Conservation (phyloP, 2,329 filamentous ascomycete species). For the Fusarium irregulare region DNA sequence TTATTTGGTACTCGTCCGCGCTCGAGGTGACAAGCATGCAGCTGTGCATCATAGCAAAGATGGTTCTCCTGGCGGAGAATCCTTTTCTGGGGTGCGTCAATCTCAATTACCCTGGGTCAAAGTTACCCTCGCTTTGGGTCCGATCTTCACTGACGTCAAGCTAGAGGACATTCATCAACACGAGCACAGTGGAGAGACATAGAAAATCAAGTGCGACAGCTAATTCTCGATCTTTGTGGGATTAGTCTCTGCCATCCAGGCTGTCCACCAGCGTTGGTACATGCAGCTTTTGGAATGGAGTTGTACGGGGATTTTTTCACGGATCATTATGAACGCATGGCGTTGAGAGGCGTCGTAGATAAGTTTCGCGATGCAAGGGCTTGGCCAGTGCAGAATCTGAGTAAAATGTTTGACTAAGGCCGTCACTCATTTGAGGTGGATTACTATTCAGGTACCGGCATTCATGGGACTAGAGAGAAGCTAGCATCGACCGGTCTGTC, state of each 20-base stretch:
- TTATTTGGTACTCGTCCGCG: slow-evolving; percentile 54
- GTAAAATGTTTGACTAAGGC: slow-evolving; percentile 51
- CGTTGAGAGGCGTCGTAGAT: slow-evolving; percentile 55
- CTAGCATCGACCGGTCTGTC: neutral
- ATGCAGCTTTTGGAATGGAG: slow-evolving; percentile 55
- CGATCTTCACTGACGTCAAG: slow-evolving; percentile 16
- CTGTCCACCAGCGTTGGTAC: slow-evolving; percentile 54
- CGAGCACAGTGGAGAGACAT: slow-evolving; percentile 51
- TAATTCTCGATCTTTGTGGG: slow-evolving; percentile 55
- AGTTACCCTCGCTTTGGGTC: neutral
- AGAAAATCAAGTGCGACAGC: slow-evolving; percentile 53
- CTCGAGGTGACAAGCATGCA: slow-evolving; percentile 56
- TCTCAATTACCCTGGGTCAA: neutral
- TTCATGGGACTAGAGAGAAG: neutral
- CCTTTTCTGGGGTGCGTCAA: slow-evolving; percentile 51
- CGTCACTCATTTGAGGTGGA: neutral
- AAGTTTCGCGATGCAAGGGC: slow-evolving; percentile 58
- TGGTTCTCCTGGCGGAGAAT: slow-evolving; percentile 55
- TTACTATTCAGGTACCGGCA: slow-evolving; percentile 16
- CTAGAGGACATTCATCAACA: slow-evolving; percentile 43
- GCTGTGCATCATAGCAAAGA: slow-evolving; percentile 54
- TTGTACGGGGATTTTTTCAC: slow-evolving; percentile 58
- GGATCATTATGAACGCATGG: slow-evolving; percentile 53
- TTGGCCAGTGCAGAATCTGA: slow-evolving; percentile 53
- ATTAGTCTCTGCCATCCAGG: slow-evolving; percentile 54